These are phyloP conservation scores for Citrus reticulata DNA, from an alignment of 345 rosid genomes.

Conservation along the genomic window DNA sequence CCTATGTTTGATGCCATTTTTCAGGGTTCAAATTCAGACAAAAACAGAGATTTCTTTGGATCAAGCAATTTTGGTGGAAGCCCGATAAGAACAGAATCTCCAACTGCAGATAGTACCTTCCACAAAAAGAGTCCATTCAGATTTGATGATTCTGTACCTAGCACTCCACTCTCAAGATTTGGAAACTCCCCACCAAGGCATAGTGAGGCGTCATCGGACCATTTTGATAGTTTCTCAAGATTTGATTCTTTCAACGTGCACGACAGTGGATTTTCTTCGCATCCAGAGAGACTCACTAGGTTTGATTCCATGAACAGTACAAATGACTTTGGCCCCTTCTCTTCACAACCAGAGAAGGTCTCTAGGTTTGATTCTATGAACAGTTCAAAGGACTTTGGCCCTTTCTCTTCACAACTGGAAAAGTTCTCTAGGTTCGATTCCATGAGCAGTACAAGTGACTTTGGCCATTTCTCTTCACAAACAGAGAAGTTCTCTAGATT, in stretches of 20 bases:
- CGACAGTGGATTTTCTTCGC: slow-evolving; percentile 60
- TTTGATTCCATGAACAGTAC: slow-evolving; percentile 40
- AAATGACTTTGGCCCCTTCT: slow-evolving; percentile 20
- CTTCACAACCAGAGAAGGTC: slow-evolving; percentile 53
- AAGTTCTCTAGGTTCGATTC: slow-evolving; percentile 57
- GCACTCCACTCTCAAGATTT: slow-evolving; percentile 75
- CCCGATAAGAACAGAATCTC: slow-evolving; percentile 59
- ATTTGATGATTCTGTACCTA: slow-evolving; percentile 90
- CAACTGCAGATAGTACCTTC: slow-evolving; percentile 39
- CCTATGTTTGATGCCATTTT: background rate
- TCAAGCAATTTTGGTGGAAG: slow-evolving; percentile 56
- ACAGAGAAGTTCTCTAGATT: slow-evolving; percentile 58
- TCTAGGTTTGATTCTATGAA: slow-evolving; percentile 50
- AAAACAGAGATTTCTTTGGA: slow-evolving; percentile 53
- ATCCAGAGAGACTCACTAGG: slow-evolving; percentile 56
- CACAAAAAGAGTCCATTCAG: slow-evolving; percentile 55
- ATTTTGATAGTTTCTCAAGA: slow-evolving; percentile 73
- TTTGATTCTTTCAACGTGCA: slow-evolving; percentile 82
- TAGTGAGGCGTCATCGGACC: slow-evolving; percentile 70
- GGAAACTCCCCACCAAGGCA: slow-evolving; percentile 80
- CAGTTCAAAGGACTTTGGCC: slow-evolving; percentile 15
- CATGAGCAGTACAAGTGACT: slow-evolving; percentile 21
- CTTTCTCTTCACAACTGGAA: slow-evolving; percentile 50
- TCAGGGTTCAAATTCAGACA: slow-evolving; percentile 49
- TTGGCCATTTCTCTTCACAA: slow-evolving; percentile 39